These are phyloP conservation scores for Neocallimastix lanati DNA, from an alignment of 192 early-diverging fungal genomes.

Conservation along the genomic window DNA sequence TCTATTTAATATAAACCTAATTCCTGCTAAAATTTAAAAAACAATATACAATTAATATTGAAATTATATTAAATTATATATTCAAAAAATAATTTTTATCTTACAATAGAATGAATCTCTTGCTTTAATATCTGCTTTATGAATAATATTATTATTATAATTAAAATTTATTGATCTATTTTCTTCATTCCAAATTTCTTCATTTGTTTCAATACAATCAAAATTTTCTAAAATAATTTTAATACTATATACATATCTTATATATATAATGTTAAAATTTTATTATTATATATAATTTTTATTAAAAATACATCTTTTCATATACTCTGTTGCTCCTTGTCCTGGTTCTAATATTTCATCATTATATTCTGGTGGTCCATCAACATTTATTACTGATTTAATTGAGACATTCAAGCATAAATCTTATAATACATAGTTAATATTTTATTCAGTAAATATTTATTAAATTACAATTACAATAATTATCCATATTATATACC, in stretches of 20 bases:
- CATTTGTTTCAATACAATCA: neutral
- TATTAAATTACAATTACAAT: too few species aligned
- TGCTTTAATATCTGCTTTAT: neutral
- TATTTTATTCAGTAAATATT: neutral
- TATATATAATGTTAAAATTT: neutral
- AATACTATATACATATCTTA: neutral
- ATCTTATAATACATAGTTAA: neutral
- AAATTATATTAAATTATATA: neutral
- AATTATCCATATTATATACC: neutral
- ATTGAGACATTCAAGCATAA: neutral
- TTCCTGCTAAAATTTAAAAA: neutral
- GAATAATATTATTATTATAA: neutral
- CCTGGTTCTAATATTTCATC: neutral
- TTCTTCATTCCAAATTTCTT: neutral
- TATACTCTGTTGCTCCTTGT: neutral
- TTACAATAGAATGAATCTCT: neutral
- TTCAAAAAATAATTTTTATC: too few species aligned
- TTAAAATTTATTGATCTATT: neutral
- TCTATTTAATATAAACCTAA: neutral
- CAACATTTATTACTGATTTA: neutral
- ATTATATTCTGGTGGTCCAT: neutral
- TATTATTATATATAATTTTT: too few species aligned
- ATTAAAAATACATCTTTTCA: too few species aligned
- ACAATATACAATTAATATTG: neutral
- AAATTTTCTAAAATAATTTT: neutral